Evolutionary conservation across 768 basidiomycete species (phyloP).

Genomic region (Sporobolomyces pararoseus): DNA sequence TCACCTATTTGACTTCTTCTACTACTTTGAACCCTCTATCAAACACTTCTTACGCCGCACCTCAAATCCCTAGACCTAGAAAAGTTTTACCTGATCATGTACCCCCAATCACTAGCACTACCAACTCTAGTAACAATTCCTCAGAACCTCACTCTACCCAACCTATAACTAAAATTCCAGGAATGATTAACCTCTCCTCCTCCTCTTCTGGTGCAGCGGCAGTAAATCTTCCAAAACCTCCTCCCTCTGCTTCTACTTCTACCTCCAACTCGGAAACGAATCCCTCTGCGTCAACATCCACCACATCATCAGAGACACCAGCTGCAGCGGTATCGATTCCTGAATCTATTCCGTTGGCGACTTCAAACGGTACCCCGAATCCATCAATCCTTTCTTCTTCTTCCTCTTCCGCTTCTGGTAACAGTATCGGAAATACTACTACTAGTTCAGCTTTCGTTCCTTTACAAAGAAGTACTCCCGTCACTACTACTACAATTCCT

Average conservation of each 20-base stretch:
- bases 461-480: conserved; percentile 21
- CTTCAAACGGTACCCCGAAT: not conserved
- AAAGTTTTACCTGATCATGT: conserved; percentile 40
- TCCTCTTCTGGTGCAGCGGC: not conserved
- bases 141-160: not conserved
- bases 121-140: conserved; percentile 60
- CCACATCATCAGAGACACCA: no score
- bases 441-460: conserved; percentile 40
- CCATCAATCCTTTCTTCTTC: conserved; percentile 5
- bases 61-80: conserved; percentile 36
- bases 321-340: no score
- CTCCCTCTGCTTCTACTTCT: not conserved
- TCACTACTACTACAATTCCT: no score
- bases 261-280: not conserved
- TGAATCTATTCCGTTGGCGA: not conserved
- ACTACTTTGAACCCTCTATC: conserved; percentile 86
- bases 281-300: not conserved
- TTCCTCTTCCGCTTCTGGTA: conserved; percentile 20
- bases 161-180: not conserved
- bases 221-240: not conserved
- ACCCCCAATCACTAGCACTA: conserved; percentile 50
- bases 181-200: conserved; percentile 22
- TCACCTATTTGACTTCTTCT: conserved; percentile 92
- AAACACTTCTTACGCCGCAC: conserved; percentile 37
- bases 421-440: no score